phyloP scores from a whole-genome alignment of 1,284 basidiomycete genomes.

The Cystobasidium pallidum region DNA sequence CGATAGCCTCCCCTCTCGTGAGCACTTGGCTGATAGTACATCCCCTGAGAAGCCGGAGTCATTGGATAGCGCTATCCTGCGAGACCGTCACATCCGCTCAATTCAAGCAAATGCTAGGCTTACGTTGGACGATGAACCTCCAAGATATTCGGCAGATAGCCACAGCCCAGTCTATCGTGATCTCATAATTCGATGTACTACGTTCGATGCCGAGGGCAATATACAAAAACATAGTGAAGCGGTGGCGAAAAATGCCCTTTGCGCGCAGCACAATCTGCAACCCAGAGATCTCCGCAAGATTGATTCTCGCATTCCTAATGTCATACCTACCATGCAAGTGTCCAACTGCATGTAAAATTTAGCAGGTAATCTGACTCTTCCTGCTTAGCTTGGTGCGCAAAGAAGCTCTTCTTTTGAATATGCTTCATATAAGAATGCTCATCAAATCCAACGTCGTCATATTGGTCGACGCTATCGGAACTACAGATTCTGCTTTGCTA shows the following conservation, averaged over 20 bases:
- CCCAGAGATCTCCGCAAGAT: slow-evolving; percentile 96
- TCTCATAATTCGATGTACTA: slow-evolving; percentile 47
- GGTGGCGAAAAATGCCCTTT: slow-evolving; percentile 86
- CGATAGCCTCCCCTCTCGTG: neutral
- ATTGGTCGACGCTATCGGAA: slow-evolving; percentile 87
- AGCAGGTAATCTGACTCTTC: neutral
- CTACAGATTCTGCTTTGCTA: slow-evolving; percentile 78
- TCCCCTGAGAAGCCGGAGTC: neutral
- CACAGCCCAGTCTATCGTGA: slow-evolving; percentile 25
- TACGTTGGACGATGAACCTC: slow-evolving; percentile 25
- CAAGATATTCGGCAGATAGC: neutral
- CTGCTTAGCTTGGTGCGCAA: slow-evolving; percentile 78
- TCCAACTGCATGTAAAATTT: neutral
- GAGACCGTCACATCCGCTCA: slow-evolving; percentile 3
- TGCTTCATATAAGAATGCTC: slow-evolving; percentile 89
- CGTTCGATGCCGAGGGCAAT: slow-evolving; percentile 63
- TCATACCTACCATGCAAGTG: slow-evolving; percentile 70
- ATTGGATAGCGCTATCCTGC: neutral
- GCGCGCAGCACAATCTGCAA: slow-evolving; percentile 84
- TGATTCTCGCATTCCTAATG: slow-evolving; percentile 88
- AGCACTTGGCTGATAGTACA: neutral
- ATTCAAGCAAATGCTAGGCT: slow-evolving; percentile 25
- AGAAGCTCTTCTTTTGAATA: slow-evolving; percentile 88
- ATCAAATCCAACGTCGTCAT: slow-evolving; percentile 91
- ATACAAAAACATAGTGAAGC: slow-evolving; percentile 87